Evolutionary conservation across 805 yeast genomes (phyloP).

Genomic region (Torulaspora indica): DNA sequence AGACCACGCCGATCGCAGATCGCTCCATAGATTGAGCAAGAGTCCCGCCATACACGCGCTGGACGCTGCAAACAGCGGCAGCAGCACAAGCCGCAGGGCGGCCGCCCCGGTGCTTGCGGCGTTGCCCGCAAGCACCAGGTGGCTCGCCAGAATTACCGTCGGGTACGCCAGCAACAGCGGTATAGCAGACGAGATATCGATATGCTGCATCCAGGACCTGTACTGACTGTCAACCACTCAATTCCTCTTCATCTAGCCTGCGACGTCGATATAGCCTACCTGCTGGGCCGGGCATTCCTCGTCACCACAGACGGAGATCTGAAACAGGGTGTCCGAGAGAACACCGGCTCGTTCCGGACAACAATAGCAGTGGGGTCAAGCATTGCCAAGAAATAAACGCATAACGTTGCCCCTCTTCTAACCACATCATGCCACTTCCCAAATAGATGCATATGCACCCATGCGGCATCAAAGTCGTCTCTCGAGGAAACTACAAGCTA

Average conservation of each 20-base stretch:
- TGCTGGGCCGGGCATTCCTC: background rate
- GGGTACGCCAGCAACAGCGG: slow-evolving; percentile 34
- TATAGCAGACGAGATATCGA: slow-evolving; percentile 20
- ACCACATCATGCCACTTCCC: background rate
- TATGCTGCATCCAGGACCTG: slow-evolving; percentile 1
- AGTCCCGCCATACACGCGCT: slow-evolving; percentile 16
- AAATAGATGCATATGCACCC: background rate
- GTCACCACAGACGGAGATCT: too few relatives aligned
- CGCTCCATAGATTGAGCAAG: slow-evolving; percentile 3
- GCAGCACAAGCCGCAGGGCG: slow-evolving; percentile 11
- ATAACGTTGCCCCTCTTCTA: background rate
- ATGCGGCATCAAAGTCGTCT: background rate
- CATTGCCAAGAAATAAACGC: background rate
- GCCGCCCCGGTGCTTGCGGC: background rate
- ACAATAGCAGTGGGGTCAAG: too few relatives aligned
- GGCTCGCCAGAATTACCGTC: slow-evolving; percentile 31
- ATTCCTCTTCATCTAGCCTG: too few relatives aligned
- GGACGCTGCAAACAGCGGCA: slow-evolving; percentile 25
- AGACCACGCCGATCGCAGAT: slow-evolving; percentile 3
- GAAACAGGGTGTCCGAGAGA: background rate
- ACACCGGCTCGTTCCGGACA: background rate
- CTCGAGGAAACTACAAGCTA: background rate
- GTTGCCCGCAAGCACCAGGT: slow-evolving; percentile 18
- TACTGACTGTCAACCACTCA: background rate
- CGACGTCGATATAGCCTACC: background rate